Base-by-base conservation (phyloP, 2,329 filamentous ascomycete species). In the Curvularia lunata region DNA sequence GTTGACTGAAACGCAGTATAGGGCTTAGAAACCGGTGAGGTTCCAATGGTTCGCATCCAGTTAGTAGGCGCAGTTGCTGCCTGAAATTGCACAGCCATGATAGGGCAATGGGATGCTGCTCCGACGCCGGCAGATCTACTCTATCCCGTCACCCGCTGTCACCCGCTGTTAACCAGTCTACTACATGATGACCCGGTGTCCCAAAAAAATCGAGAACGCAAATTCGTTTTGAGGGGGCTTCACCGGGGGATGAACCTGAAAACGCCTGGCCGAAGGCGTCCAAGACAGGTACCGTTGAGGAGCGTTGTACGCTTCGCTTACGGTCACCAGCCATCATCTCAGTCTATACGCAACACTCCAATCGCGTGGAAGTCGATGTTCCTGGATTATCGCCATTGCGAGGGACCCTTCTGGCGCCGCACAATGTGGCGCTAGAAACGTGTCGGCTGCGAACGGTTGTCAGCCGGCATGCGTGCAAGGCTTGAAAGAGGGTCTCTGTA, bases 211-310 rank as follows among this genome's bases (percentile, higher is more conserved):
- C 30, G 43, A 46, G 16, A 38, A 49, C 16, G 38, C 19, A 13
- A 43, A 37, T 37, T 37, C 16, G 5, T 45, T 8, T 21, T 30
- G 21, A 41, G 25, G 30, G 30, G 18, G n/a, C 30, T 34, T 51
- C 23, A 32, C 21, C 43, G 37, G 40, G 38, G n/a, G 8, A 47
- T 56, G 23, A 52, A 5, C 16, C 48, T n/a, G 25, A 42, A 30
- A 28, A 43, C n/a, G 57, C 51, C 37, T 38, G 21, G 21, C 13
- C 55, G 46, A 53, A 68, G 65, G 65, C 65, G 64, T 61, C 65
- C 59, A 59, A 66, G 59, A 69, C 66, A 64, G 1, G 32, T n/a
- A 37, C 13, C 13, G 32, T 37, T 37, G 30, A 37, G 32, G 32
- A n/a, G 32, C 16, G 16, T n/a, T 37, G 16, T 46, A 42, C 50